A percentile compares a stretch with the other conserved stretches of the same genome.
phyloP scores from a whole-genome alignment of 495 filamentous ascomycete species.

The Talaromyces ruber region DNA sequence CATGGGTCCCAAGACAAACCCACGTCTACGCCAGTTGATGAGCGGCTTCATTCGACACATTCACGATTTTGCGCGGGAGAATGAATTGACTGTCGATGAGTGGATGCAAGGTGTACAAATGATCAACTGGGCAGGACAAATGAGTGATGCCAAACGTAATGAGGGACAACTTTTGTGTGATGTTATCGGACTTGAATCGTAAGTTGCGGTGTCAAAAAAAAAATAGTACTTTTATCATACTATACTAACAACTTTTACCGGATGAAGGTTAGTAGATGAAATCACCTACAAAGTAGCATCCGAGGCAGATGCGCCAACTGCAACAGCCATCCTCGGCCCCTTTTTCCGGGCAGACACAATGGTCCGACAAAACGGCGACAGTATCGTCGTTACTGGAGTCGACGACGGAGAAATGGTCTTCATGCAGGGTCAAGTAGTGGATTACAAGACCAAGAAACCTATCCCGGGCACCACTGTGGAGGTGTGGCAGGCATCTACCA shows the following conservation, averaged over 20 bases:
- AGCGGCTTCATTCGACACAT: constrained; percentile 62
- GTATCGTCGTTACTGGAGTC: constrained; percentile 54
- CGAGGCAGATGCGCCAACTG: constrained; percentile 48
- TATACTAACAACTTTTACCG: not conserved
- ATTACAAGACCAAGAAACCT: constrained; percentile 46
- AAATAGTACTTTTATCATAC: not conserved
- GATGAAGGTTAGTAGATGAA: constrained; percentile 53
- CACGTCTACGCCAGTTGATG: constrained; percentile 58
- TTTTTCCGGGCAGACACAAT: constrained; percentile 70
- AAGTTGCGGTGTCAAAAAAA: constrained; percentile 14
- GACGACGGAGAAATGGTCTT: constrained; percentile 46
- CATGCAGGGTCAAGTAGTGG: constrained; percentile 56
- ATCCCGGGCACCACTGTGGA: constrained; percentile 59
- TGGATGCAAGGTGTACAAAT: constrained; percentile 72
- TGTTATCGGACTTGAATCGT: constrained; percentile 76
- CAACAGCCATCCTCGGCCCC: constrained; percentile 67
- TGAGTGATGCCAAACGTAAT: constrained; percentile 53
- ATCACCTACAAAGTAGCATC: constrained; percentile 60
- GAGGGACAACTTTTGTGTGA: constrained; percentile 74
- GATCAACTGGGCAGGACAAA: constrained; percentile 43
- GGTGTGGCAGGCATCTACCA: constrained; percentile 69
- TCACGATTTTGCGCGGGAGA: constrained; percentile 77
- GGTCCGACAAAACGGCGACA: constrained; percentile 50
- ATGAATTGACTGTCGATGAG: constrained; percentile 70
- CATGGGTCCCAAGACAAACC: constrained; percentile 65